Conservation (phyloP, 2,329 filamentous ascomycete species). For the Fusarium virguliforme region DNA sequence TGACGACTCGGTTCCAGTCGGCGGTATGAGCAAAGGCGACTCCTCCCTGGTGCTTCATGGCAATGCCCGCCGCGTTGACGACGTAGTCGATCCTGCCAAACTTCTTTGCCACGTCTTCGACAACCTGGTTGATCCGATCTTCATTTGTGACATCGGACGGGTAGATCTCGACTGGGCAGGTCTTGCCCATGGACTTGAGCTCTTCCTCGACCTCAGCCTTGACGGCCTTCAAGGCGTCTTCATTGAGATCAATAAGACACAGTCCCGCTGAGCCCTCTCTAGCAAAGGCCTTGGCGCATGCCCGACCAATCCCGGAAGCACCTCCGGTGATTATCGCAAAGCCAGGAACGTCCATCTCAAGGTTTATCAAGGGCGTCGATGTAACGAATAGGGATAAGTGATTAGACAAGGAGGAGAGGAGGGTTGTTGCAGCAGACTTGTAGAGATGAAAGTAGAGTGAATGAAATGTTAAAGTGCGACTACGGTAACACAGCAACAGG, state of each 20-base stretch:
- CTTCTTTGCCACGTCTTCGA: slow-evolving; percentile 47
- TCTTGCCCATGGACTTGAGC: background rate
- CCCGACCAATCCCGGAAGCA: slow-evolving; percentile 54
- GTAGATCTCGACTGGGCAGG: slow-evolving; percentile 25
- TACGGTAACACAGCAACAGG: background rate
- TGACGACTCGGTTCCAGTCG: slow-evolving; percentile 60
- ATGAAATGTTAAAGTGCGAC: background rate
- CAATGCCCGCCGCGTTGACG: slow-evolving; percentile 60
- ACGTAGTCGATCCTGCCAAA: slow-evolving; percentile 61
- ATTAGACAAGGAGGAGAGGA: background rate
- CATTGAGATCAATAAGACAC: slow-evolving; percentile 50
- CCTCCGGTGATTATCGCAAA: slow-evolving; percentile 54
- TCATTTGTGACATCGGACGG: slow-evolving; percentile 54
- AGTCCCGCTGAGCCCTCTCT: slow-evolving; percentile 51
- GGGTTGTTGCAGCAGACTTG: background rate
- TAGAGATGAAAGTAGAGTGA: background rate
- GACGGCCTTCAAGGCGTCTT: slow-evolving; percentile 33
- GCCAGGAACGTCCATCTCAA: slow-evolving; percentile 51
- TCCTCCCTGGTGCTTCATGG: slow-evolving; percentile 57
- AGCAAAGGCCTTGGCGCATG: slow-evolving; percentile 52
- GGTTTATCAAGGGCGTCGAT: background rate
- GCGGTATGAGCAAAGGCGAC: slow-evolving; percentile 55
- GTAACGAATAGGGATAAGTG: background rate
- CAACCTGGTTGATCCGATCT: slow-evolving; percentile 36
- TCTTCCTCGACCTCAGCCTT: slow-evolving; percentile 45